phyloP scores from a whole-genome alignment of 2,329 filamentous ascomycete species.

The Triangularia verruculosa region DNA sequence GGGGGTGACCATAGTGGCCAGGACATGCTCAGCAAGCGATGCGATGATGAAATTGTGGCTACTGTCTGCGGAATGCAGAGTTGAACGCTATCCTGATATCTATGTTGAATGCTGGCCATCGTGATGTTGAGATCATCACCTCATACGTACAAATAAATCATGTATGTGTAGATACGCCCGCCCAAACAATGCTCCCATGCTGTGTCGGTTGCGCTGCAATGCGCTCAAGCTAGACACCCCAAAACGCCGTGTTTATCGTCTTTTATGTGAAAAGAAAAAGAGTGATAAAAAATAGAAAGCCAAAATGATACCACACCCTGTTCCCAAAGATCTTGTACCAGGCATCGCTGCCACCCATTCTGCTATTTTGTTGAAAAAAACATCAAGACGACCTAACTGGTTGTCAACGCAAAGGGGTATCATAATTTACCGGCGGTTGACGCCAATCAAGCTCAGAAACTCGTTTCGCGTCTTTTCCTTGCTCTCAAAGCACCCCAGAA shows the following conservation, averaged over 20 bases:
- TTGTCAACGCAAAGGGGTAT: background rate
- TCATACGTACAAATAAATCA: background rate
- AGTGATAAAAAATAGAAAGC: background rate
- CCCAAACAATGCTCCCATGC: background rate
- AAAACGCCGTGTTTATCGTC: conserved; percentile 19
- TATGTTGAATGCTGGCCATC: conserved; percentile 10
- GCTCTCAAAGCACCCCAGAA: conserved; percentile 91
- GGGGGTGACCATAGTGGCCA: no score
- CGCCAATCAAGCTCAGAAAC: conserved; percentile 75
- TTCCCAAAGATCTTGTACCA: background rate
- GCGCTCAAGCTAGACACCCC: background rate
- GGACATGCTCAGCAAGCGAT: background rate
- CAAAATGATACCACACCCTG: background rate
- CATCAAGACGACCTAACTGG: background rate
- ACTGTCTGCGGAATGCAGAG: conserved; percentile 5
- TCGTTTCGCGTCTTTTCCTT: conserved; percentile 94
- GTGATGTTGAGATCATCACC: conserved; percentile 29
- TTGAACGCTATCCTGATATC: conserved; percentile 17
- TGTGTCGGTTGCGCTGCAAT: background rate
- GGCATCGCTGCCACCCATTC: conserved; percentile 17
- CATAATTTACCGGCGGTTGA: conserved; percentile 45
- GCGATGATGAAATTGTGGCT: no score
- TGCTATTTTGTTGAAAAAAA: conserved; percentile 22
- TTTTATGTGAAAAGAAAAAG: background rate
- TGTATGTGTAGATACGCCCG: conserved; percentile 11